phyloP scores from a whole-genome alignment of 306 rosid genomes.

The Cucurbita ficifolia region DNA sequence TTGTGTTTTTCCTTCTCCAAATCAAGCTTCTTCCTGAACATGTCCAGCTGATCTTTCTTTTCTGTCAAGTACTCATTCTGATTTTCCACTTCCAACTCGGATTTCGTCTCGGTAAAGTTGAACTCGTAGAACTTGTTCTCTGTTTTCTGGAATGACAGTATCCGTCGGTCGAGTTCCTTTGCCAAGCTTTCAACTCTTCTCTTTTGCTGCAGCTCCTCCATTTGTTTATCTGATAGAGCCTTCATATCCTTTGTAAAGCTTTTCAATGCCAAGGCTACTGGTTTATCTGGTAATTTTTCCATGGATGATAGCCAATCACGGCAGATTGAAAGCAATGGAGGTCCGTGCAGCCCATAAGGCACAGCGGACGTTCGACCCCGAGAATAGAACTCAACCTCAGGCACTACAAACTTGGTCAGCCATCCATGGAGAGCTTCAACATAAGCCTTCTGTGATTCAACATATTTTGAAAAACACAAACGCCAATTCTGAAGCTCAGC shows the following conservation, averaged over 20 bases:
- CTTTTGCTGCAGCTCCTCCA: conserved; percentile 73
- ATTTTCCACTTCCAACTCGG: conserved; percentile 23
- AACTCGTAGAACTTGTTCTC: conserved; percentile 47
- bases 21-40: conserved; percentile 42
- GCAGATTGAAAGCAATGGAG: conserved; percentile 65
- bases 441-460: conserved; percentile 62
- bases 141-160: conserved; percentile 29
- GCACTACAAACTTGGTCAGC: conserved; percentile 64
- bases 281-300: conserved; percentile 50
- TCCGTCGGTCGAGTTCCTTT: conserved; percentile 47
- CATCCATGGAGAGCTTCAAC: conserved; percentile 79
- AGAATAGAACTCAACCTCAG: conserved; percentile 66
- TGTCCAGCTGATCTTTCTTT: conserved; percentile 55
- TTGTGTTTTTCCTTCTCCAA: conserved; percentile 69
- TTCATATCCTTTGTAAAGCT: conserved; percentile 48
- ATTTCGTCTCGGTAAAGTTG: conserved; percentile 24
- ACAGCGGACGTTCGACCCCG: conserved; percentile 29
- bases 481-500: conserved; percentile 84
- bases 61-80: conserved; percentile 35
- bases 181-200: conserved; percentile 60
- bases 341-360: conserved; percentile 47
- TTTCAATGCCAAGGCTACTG: conserved; percentile 47
- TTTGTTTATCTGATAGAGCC: conserved; percentile 57
- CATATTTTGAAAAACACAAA: conserved; percentile 42
- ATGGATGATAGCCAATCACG: conserved; percentile 57